These are phyloP conservation scores for Phalaenopsis hybrid DNA, from an alignment of 116 monocot species.

Conservation along the genomic window DNA sequence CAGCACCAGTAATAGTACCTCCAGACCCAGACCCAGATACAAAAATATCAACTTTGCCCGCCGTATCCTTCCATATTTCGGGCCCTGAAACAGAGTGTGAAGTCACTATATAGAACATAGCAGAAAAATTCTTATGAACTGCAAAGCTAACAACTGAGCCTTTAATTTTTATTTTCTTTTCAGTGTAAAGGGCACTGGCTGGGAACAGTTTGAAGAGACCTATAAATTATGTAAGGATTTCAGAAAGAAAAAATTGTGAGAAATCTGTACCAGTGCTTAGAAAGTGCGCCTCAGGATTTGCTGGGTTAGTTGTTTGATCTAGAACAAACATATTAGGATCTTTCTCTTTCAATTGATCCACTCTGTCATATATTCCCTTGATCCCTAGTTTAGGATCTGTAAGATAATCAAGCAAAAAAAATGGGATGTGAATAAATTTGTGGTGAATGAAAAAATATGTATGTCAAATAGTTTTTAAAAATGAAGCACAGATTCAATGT, in stretches of 20 bases:
- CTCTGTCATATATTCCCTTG: conserved; percentile 33
- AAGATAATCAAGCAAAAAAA: background rate
- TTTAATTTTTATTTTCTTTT: no score
- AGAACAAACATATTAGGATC: conserved; percentile 56
- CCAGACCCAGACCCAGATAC: conserved; percentile 73
- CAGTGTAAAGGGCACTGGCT: no score
- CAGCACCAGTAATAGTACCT: conserved; percentile 69
- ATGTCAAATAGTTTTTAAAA: no score
- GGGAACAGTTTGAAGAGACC: no score
- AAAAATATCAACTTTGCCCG: conserved; percentile 82
- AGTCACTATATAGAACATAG: background rate
- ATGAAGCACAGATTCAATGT: no score
- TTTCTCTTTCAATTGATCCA: conserved; percentile 40
- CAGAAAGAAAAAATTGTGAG: background rate
- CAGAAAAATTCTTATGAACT: no score
- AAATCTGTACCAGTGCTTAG: conserved; percentile 41
- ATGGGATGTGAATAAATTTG: no score
- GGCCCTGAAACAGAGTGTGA: conserved; percentile 43
- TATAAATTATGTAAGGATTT: no score
- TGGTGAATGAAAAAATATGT: no score
- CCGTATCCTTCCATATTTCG: conserved; percentile 96
- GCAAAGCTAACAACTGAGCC: no score
- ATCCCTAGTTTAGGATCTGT: conserved; percentile 61
- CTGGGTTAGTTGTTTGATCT: conserved; percentile 69
- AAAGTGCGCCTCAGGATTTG: conserved; percentile 89